Evolutionary conservation across 495 filamentous ascomycete species (phyloP), one percentile per base, ranked within the genome.

Genomic region (Elaphomyces granulatus): DNA sequence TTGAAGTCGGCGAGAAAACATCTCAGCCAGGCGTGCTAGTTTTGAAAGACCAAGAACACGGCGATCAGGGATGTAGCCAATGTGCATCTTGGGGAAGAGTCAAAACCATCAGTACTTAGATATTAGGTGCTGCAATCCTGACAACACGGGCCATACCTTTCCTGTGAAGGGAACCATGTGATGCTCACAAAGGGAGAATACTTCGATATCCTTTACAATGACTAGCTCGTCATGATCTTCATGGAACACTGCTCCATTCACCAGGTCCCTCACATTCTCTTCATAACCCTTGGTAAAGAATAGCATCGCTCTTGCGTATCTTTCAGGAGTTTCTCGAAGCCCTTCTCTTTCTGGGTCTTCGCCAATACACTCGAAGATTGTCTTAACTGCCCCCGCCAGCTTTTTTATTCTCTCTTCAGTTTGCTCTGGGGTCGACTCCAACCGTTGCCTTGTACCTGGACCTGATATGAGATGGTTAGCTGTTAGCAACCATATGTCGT

Each of bases 221-320:
- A 96, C 87, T 55, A 94, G 67, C 63, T 98, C 92, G 51, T 94
- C 88, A 53, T 96, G 90, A 51, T 87, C 82, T 56, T 98, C 90
- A 48, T 94, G 81, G 63, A 98, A 98, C 43, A 96, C 85, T 20
- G 90, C 90, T 35, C 80, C 80, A 55, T 95, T 94, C 42, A 98
- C 83, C 43, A 98, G 78, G 51, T 92, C 86, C 42, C 77, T 68
- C 34, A 98, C 74, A 56, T 95, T 95, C 68, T 98, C 81, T 61
- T 95, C 84, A 51, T 98, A 98, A 19, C 90, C 90, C 56, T 94
- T 93, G n/a, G 90, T 98, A 63, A 98, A 94, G 68, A 82, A 93
- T 15, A 98, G 70, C 86, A 98, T 87, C 3, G 90, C 90, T 59
- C 88, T 88, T 43, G 92, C 90, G 61, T 95, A 95, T 42, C 90